Conservation (phyloP, 768 basidiomycete species). For the Erythrobasidium yunnanense region DNA sequence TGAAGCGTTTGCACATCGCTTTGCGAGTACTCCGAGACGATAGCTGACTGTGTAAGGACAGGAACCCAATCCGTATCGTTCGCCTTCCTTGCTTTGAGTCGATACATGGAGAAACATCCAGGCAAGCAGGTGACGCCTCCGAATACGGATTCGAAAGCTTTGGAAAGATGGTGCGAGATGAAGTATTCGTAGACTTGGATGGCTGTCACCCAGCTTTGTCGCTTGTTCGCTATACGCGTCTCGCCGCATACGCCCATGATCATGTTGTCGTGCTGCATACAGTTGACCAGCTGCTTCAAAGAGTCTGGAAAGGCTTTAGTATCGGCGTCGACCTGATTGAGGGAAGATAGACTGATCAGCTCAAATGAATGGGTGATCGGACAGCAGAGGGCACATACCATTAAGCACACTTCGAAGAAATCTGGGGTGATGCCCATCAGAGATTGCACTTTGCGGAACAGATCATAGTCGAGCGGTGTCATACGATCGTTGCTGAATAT, state of each 20-base stretch:
- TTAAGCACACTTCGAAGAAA: constrained; percentile 91
- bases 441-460: constrained; percentile 89
- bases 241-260: constrained; percentile 99
- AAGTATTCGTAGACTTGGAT: constrained; percentile 99
- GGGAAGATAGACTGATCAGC: constrained; percentile 1
- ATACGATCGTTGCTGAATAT: constrained; percentile 69
- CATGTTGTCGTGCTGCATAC: constrained; percentile 96
- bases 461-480: constrained; percentile 91
- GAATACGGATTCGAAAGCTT: constrained; percentile 97
- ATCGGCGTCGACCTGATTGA: constrained; percentile 82
- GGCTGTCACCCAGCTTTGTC: constrained; percentile 92
- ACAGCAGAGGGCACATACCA: constrained; percentile 53
- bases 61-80: constrained; percentile 95
- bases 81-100: constrained; percentile 79
- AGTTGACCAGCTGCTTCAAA: constrained; percentile 80
- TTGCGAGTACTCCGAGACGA: constrained; percentile 94
- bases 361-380: constrained; percentile 7
- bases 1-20: constrained; percentile 84
- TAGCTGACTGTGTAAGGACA: constrained; percentile 89
- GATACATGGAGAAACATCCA: constrained; percentile 99
- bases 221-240: constrained; percentile 96
- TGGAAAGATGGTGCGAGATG: constrained; percentile 95
- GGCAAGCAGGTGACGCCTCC: constrained; percentile 98
- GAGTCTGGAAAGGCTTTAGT: constrained; percentile 90
- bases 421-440: constrained; percentile 99